These are phyloP conservation scores for Gryganskiella cystojenkinii DNA, from an alignment of 192 early-diverging fungal species.

Conservation along the genomic window DNA sequence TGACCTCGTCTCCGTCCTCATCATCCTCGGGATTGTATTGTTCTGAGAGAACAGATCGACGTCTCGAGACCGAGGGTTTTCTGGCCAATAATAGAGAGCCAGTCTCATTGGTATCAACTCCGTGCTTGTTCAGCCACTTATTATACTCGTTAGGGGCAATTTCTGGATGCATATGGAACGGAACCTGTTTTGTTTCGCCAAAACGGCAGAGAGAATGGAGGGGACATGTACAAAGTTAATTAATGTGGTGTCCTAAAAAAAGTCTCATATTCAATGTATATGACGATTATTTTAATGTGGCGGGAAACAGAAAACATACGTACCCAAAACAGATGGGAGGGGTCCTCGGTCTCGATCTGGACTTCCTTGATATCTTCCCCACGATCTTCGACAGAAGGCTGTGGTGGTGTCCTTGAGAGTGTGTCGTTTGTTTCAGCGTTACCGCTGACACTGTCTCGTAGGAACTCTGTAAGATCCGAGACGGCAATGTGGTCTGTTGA, in stretches of 20 bases:
- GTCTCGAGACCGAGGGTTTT: slow-evolving; percentile 31
- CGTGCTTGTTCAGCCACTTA: slow-evolving; percentile 54
- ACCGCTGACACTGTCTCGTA: not conserved
- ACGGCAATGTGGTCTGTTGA: not conserved
- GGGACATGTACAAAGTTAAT: not conserved
- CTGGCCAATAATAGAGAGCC: slow-evolving; percentile 29
- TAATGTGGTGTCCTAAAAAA: not conserved
- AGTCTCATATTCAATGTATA: not conserved
- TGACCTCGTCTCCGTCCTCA: slow-evolving; percentile 20
- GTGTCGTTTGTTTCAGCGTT: not conserved
- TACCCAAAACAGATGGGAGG: slow-evolving; percentile 60
- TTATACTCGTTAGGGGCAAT: slow-evolving; percentile 61
- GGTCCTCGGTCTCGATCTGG: slow-evolving; percentile 51
- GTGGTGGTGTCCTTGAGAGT: no score
- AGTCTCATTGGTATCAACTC: slow-evolving; percentile 23
- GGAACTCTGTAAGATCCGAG: not conserved
- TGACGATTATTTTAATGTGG: no score
- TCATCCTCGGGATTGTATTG: slow-evolving; percentile 55
- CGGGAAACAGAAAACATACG: not conserved
- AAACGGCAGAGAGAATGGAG: not conserved
- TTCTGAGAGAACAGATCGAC: slow-evolving; percentile 48
- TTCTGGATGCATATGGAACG: slow-evolving; percentile 57
- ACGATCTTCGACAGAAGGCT: no score
- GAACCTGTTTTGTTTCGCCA: slow-evolving; percentile 19
- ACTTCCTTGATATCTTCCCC: slow-evolving; percentile 48